Conservation (phyloP, 495 filamentous ascomycete genomes). For the Aspergillus panamensis region DNA sequence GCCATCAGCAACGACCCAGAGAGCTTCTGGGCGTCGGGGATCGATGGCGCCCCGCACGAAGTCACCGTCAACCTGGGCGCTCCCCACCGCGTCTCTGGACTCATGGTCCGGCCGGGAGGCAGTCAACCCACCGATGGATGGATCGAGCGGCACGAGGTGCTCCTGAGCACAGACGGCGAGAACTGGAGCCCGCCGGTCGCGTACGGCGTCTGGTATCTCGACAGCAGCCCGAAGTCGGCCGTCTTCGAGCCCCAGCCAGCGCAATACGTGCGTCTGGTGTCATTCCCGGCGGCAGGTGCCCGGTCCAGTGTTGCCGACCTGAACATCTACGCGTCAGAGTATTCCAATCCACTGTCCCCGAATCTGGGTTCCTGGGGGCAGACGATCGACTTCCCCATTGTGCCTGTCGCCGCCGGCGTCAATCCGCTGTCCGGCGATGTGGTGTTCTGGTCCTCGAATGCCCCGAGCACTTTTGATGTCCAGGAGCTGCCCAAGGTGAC, state of each 20-base stretch:
- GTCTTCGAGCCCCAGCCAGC: conserved; percentile 36
- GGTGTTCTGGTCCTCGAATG: conserved; percentile 43
- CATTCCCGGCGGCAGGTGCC: conserved; percentile 21
- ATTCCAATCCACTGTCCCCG: conserved; percentile 16
- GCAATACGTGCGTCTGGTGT: conserved; percentile 42
- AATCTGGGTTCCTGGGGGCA: conserved; percentile 42
- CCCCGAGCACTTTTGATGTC: conserved; percentile 33
- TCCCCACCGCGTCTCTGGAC: too few relatives aligned
- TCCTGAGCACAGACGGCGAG: conserved; percentile 36
- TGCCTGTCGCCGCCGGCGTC: conserved; percentile 41
- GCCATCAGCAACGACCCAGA: too few relatives aligned
- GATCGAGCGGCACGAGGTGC: conserved; percentile 41
- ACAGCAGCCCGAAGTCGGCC: conserved; percentile 36
- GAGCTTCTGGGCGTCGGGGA: too few relatives aligned
- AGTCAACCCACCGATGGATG: conserved; percentile 18
- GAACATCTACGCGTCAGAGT: conserved; percentile 24
- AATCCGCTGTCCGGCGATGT: conserved; percentile 35
- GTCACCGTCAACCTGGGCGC: too few relatives aligned
- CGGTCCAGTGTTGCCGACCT: conserved; percentile 33
- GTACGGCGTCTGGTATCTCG: conserved; percentile 43
- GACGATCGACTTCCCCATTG: conserved; percentile 50
- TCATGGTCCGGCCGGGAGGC: too few relatives aligned
- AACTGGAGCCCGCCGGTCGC: conserved; percentile 36
- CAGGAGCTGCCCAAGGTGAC: conserved; percentile 41
- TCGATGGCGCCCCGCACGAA: too few relatives aligned